Evolutionary conservation across 2,329 filamentous ascomycete genomes (phyloP).

Genomic region (Cladophialophora carrionii): DNA sequence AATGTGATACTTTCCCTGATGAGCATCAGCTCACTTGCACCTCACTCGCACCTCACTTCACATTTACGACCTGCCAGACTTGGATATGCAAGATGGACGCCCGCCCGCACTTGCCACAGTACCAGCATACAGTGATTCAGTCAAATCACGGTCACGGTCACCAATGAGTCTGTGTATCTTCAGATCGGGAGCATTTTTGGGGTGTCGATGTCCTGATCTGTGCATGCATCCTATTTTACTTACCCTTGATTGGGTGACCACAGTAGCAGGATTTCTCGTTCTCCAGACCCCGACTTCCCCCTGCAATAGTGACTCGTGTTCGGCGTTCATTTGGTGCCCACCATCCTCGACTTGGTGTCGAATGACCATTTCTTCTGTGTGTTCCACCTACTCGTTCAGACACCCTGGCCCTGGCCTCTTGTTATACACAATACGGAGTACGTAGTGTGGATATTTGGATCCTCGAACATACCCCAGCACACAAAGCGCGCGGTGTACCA

Average conservation of each 20-base stretch:
- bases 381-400: not conserved
- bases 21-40: not conserved
- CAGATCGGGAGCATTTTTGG: not conserved
- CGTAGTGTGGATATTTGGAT: not conserved
- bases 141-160: not conserved
- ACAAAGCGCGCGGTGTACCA: not conserved
- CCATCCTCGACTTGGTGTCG: conserved; percentile 17
- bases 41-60: not conserved
- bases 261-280: not conserved
- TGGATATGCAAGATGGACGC: not conserved
- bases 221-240: not conserved
- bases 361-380: not conserved
- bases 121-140: not conserved
- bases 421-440: not conserved
- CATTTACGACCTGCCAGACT: not conserved
- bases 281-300: not conserved
- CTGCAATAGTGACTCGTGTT: conserved; percentile 22
- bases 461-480: not conserved
- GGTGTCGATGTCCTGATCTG: conserved; percentile 1
- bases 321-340: conserved; percentile 15
- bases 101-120: not conserved
- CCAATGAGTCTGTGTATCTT: not conserved
- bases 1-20: not conserved
- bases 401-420: not conserved
- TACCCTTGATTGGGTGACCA: not conserved